A percentile compares a stretch with the other conserved stretches of the same genome.
phyloP scores from a whole-genome alignment of 108 stramenopile genomes.

The Cyclotella choctawhatcheeana region DNA sequence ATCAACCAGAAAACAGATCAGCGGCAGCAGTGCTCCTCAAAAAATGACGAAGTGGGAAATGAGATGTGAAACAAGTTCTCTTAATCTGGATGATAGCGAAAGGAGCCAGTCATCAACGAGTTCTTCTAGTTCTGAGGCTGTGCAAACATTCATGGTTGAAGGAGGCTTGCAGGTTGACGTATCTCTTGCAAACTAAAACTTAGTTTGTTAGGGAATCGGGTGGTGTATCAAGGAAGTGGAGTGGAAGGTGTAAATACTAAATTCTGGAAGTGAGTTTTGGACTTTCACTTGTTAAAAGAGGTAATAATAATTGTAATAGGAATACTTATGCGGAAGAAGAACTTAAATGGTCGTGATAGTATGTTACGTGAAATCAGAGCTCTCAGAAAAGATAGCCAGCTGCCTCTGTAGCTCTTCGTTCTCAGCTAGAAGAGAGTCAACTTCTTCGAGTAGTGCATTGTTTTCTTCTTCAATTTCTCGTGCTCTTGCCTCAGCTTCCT shows the following conservation, averaged over 20 bases:
- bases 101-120: neutral
- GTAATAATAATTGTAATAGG: neutral
- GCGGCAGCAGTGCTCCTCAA: too few relatives aligned
- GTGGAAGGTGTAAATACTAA: neutral
- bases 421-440: conserved; percentile 52
- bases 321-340: too few relatives aligned
- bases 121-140: neutral
- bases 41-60: too few relatives aligned
- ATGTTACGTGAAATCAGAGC: conserved; percentile 16
- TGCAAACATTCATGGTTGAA: neutral
- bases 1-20: too few relatives aligned
- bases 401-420: conserved; percentile 48
- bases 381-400: conserved; percentile 37
- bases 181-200: neutral
- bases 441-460: conserved; percentile 56
- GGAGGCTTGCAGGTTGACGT: neutral
- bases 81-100: neutral
- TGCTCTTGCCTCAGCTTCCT: conserved; percentile 36
- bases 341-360: neutral
- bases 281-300: neutral
- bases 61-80: too few relatives aligned
- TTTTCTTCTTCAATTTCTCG: conserved; percentile 61
- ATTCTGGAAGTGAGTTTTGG: neutral
- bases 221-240: neutral
- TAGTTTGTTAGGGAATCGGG: too few relatives aligned